A percentile compares a stretch with the other conserved stretches of the same genome.
Evolutionary conservation across 1,284 basidiomycete genomes (phyloP).

Genomic region (Sanghuangporus baumii): DNA sequence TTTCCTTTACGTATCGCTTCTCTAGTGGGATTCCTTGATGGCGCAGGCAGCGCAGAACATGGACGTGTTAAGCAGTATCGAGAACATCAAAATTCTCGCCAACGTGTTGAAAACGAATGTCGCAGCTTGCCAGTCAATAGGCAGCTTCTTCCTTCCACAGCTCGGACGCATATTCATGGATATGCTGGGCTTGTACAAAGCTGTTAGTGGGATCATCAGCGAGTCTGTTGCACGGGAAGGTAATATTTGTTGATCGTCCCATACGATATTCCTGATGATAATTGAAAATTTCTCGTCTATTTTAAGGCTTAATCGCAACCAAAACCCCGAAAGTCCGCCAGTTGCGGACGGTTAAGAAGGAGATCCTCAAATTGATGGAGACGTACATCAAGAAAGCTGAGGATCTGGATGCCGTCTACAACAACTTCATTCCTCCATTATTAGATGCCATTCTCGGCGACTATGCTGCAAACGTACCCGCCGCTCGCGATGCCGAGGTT

Average conservation of each 20-base stretch:
- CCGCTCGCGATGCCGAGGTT: constrained; percentile 95
- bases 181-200: constrained; percentile 98
- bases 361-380: constrained; percentile 95
- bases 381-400: constrained; percentile 97
- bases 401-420: constrained; percentile 90
- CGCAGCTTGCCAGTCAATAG: constrained; percentile 95
- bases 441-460: constrained; percentile 97
- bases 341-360: constrained; percentile 97
- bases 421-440: constrained; percentile 90
- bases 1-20: not conserved
- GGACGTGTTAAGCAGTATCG: constrained; percentile 85
- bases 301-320: constrained; percentile 83
- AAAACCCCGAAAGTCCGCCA: constrained; percentile 97
- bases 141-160: constrained; percentile 95
- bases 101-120: constrained; percentile 99
- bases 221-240: constrained; percentile 88
- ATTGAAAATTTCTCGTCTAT: not conserved
- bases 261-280: not conserved
- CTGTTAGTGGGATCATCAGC: constrained; percentile 96
- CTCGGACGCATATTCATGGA: constrained; percentile 96
- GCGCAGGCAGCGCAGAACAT: constrained; percentile 90
- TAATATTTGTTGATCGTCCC: constrained; percentile 27
- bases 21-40: constrained; percentile 96
- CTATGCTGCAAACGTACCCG: constrained; percentile 92
- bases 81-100: constrained; percentile 96